Conservation (phyloP, 768 basidiomycete genomes). For the Termitomyces sp. region DNA sequence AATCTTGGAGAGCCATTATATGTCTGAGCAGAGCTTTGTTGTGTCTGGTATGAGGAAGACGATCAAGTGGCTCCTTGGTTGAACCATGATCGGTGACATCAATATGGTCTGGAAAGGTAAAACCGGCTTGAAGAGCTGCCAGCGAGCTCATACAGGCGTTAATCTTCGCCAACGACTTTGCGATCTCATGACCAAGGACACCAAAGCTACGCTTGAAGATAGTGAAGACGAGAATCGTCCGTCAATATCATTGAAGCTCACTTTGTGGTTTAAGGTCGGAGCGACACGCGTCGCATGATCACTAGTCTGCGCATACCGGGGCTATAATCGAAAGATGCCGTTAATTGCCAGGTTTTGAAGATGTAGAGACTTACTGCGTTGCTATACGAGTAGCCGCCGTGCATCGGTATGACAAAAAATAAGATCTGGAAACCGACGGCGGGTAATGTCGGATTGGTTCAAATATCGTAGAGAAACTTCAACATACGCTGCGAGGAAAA, state of each 20-base stretch:
- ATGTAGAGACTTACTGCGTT: not conserved
- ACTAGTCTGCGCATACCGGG: not conserved
- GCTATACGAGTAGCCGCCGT: not conserved
- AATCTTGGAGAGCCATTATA: not conserved
- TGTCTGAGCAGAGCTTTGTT: constrained; percentile 4
- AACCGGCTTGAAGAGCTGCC: not conserved
- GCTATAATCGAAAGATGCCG: not conserved
- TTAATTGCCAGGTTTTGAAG: not conserved
- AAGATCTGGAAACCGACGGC: not conserved
- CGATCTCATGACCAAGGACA: not conserved
- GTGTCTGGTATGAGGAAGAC: constrained; percentile 3
- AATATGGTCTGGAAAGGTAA: constrained; percentile 6
- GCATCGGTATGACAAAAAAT: not conserved
- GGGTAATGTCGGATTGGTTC: not conserved
- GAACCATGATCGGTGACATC: constrained; percentile 1
- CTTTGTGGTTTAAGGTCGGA: constrained; percentile 3
- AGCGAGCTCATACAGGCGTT: not conserved
- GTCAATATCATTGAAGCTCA: not conserved
- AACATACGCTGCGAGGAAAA: not conserved
- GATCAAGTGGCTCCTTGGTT: not conserved
- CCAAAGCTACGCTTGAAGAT: not conserved
- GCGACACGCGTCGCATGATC: not conserved
- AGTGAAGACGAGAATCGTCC: not conserved
- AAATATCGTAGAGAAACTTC: not conserved
- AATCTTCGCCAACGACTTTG: constrained; percentile 3